Conservation (phyloP, 2,329 filamentous ascomycete species). For the Plectosphaerella cucumerina region DNA sequence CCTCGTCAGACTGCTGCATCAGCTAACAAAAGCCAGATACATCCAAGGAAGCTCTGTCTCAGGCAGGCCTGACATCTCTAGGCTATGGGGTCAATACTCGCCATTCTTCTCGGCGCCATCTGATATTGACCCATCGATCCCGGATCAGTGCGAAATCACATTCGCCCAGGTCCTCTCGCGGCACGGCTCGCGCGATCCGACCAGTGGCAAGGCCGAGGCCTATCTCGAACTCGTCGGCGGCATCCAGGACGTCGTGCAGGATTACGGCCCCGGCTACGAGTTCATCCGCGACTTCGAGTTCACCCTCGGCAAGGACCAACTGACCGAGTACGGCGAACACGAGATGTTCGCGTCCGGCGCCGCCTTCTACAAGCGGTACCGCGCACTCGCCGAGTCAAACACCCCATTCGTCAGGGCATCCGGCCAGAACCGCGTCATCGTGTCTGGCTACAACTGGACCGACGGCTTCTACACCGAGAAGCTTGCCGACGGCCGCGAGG, state of each 20-base stretch:
- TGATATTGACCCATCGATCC: slow-evolving; percentile 55
- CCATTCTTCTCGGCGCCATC: slow-evolving; percentile 77
- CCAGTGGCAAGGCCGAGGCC: slow-evolving; percentile 55
- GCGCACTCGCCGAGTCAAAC: slow-evolving; percentile 48
- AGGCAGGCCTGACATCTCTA: slow-evolving; percentile 43
- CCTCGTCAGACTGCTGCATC: neutral
- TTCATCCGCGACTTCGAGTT: slow-evolving; percentile 74
- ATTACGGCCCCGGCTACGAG: slow-evolving; percentile 59
- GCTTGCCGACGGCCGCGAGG: slow-evolving; percentile 29
- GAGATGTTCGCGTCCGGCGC: slow-evolving; percentile 71
- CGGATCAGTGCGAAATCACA: slow-evolving; percentile 66
- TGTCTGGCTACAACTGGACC: slow-evolving; percentile 72
- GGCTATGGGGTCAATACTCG: slow-evolving; percentile 83
- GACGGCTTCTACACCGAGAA: slow-evolving; percentile 61
- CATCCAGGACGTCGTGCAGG: slow-evolving; percentile 54
- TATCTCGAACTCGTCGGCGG: slow-evolving; percentile 63
- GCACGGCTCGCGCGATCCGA: slow-evolving; percentile 82
- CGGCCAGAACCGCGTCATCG: slow-evolving; percentile 65
- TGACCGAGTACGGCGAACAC: slow-evolving; percentile 62
- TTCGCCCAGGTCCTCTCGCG: slow-evolving; percentile 80
- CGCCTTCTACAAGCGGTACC: slow-evolving; percentile 73
- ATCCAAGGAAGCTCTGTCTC: neutral
- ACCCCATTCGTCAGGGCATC: slow-evolving; percentile 71
- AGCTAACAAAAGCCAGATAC: neutral
- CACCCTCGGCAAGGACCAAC: slow-evolving; percentile 62